Evolutionary conservation across 2,329 filamentous ascomycete genomes (phyloP).

Genomic region (Ambrosiella xylebori): DNA sequence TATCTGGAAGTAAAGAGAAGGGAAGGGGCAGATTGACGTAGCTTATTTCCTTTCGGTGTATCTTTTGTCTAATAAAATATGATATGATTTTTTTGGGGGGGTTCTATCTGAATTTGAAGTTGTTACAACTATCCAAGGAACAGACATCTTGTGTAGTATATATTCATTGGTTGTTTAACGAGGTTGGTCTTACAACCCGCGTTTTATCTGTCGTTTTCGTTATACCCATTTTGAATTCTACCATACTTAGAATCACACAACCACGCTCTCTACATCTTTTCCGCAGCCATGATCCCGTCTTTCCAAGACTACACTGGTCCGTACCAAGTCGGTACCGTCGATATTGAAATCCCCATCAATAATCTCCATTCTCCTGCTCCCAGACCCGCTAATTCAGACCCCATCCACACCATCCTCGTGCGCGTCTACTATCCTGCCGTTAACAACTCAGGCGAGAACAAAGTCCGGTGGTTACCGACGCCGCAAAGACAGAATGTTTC

Average conservation of each 20-base stretch:
- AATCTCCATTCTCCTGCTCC: slow-evolving; percentile 38
- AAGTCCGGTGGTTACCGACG: slow-evolving; percentile 57
- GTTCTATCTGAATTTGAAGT: too few species aligned
- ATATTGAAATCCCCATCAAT: slow-evolving; percentile 59
- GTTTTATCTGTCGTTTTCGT: not conserved
- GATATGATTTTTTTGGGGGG: too few species aligned
- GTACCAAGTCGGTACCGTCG: slow-evolving; percentile 61
- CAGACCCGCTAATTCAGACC: slow-evolving; percentile 33
- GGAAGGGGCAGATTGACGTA: not conserved
- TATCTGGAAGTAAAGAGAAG: not conserved
- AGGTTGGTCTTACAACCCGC: too few species aligned
- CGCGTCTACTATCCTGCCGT: slow-evolving; percentile 66
- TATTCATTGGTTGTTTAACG: too few species aligned
- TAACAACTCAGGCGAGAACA: slow-evolving; percentile 31
- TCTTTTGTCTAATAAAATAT: too few species aligned
- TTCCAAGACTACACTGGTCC: slow-evolving; percentile 65
- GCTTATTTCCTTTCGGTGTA: too few species aligned
- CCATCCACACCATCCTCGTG: slow-evolving; percentile 59
- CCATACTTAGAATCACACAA: not conserved
- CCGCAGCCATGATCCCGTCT: slow-evolving; percentile 31
- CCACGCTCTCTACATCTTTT: not conserved
- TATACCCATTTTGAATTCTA: not conserved
- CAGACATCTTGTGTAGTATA: too few species aligned
- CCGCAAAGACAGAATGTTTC: slow-evolving; percentile 59
- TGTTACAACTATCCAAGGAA: too few species aligned